Base-by-base conservation (phyloP, 345 rosid species). In the Psidium guajava region DNA sequence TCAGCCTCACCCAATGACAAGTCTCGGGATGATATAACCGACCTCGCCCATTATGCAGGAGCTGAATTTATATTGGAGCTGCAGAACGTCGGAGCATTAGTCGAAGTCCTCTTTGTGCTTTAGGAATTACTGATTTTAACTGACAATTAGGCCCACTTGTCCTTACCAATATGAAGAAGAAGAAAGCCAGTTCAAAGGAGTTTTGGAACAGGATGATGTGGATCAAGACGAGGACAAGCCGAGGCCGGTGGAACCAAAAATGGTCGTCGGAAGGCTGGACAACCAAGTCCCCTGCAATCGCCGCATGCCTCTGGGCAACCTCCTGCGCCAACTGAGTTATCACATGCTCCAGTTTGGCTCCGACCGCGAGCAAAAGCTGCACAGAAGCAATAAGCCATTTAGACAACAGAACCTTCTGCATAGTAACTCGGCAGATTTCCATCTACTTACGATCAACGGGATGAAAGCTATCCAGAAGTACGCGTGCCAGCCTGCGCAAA, bases 151-250 rank as follows among this genome's bases (percentile, higher is more conserved):
- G 4, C 57, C 32, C 13, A 13, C 32, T 36, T 24, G 13, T 81
- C 24, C 86, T 88, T 91, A 97, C 99, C 94, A 91, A 86, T 84
- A 94, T 90, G 86, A 92, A 97, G 90, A 96, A 93, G 90, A 97
- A 88, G 90, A 90, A 95, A 13, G 99, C 97, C 13, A 97, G n/a
- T 59, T 95, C 98, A 53, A 97, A 97, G 10, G 99, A 93, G 88
- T 96, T 96, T 69, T 96, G 99, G 87, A 96, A 96, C 2, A 95
- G 93, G 87, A 93, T 93, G 89, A 95, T 84, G 57, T 96, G 99
- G 56, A 96, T 95, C 82, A 96, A 88, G 81, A 90, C 32, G 83
- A 95, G 95, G 85, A 96, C 85, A 3, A 96, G 87, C 69, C 77
- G 82, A 0, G 98, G 99, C 83, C 87, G 87, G 28, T 69, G 56